Percentiles rank a stretch among this genome's conserved stretches.
phyloP scores from a whole-genome alignment of 805 yeast species.

The Pichia nanzhaoensis region DNA sequence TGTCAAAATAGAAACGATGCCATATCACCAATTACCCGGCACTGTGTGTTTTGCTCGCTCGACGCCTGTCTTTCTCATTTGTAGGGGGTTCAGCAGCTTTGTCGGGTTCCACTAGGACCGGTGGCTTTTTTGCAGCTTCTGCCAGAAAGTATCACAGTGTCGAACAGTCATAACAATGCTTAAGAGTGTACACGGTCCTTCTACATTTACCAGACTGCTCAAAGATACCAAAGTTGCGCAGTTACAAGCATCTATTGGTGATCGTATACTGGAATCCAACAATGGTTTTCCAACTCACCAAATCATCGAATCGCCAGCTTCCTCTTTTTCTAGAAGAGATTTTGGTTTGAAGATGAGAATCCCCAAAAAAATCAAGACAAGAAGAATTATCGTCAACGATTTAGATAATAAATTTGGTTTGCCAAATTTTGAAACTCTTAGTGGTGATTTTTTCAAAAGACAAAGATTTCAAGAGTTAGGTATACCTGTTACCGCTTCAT shows the following conservation, averaged over 20 bases:
- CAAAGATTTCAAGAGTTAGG: constrained; percentile 65
- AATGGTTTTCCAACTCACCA: constrained; percentile 59
- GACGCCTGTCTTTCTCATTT: no score
- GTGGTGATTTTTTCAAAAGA: constrained; percentile 55
- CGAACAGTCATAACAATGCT: constrained; percentile 12
- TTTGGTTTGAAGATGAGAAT: constrained; percentile 70
- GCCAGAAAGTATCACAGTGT: no score
- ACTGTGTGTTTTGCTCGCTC: no score
- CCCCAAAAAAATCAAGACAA: constrained; percentile 54
- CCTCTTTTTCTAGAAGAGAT: constrained; percentile 58
- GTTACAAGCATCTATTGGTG: constrained; percentile 26
- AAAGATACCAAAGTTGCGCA: constrained; percentile 31
- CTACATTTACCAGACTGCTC: constrained; percentile 25
- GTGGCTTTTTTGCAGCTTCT: no score
- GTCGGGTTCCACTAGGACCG: no score
- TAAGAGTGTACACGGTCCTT: constrained; percentile 19
- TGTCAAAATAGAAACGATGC: no score
- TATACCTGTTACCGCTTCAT: constrained; percentile 34
- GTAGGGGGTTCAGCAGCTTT: no score
- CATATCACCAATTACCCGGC: no score
- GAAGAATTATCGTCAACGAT: constrained; percentile 57
- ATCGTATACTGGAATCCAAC: constrained; percentile 20
- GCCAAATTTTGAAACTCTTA: constrained; percentile 63
- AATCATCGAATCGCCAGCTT: constrained; percentile 60
- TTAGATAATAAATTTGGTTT: constrained; percentile 60